These are phyloP conservation scores for Mortierella polycephala DNA, from an alignment of 371 early-diverging fungal genomes.

Conservation along the genomic window DNA sequence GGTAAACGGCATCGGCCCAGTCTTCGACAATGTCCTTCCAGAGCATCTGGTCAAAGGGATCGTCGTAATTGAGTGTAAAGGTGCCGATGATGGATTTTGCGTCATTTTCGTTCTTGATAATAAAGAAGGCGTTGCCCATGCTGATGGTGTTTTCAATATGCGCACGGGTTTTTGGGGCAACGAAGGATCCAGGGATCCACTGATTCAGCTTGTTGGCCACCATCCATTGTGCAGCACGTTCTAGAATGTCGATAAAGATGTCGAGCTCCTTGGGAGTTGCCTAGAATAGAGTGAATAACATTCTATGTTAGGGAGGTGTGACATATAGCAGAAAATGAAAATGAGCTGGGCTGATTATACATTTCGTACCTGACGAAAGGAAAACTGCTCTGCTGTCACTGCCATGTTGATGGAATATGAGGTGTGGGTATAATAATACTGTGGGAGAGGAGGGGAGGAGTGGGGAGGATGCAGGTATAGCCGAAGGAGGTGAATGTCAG, in stretches of 20 bases:
- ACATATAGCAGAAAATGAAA: not conserved
- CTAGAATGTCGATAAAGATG: slow-evolving; percentile 49
- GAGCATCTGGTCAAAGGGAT: slow-evolving; percentile 51
- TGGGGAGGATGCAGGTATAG: not conserved
- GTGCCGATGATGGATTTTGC: slow-evolving; percentile 44
- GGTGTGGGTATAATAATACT: slow-evolving; percentile 7
- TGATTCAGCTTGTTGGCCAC: slow-evolving; percentile 48
- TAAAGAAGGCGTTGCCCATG: slow-evolving; percentile 45
- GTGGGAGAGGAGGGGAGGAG: not conserved
- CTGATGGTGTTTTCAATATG: slow-evolving; percentile 47
- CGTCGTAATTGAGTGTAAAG: slow-evolving; percentile 46
- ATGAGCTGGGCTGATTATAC: not conserved
- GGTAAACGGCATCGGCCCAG: slow-evolving; percentile 48
- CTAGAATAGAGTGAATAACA: slow-evolving; percentile 1
- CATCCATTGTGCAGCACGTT: slow-evolving; percentile 52
- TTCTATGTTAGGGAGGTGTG: not conserved
- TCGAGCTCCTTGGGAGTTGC: slow-evolving; percentile 35
- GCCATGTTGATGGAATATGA: slow-evolving; percentile 14
- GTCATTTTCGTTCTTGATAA: slow-evolving; percentile 20
- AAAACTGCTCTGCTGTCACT: slow-evolving; percentile 33
- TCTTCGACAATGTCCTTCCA: slow-evolving; percentile 53
- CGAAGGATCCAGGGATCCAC: slow-evolving; percentile 50
- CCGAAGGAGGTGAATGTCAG: not conserved
- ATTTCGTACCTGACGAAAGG: slow-evolving; percentile 31
- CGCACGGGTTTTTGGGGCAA: slow-evolving; percentile 48